phyloP scores from a whole-genome alignment of 139 green algal genomes.

The Marvania coccoides region DNA sequence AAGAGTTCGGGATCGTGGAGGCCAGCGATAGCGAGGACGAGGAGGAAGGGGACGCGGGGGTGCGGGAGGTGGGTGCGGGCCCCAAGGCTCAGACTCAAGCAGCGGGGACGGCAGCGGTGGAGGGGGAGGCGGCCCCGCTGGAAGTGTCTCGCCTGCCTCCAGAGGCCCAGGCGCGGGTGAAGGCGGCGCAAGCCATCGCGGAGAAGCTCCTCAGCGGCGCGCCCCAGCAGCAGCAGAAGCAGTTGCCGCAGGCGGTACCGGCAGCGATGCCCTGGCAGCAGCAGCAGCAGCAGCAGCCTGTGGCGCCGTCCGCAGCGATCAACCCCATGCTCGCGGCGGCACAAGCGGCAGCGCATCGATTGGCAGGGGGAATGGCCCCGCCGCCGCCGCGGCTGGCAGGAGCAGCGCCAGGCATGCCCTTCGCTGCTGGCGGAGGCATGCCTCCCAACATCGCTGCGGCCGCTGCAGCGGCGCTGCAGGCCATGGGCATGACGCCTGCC shows the following conservation, averaged over 20 bases:
- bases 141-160: constrained; percentile 2
- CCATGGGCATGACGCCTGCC: not conserved
- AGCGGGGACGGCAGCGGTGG: constrained; percentile 1
- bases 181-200: constrained; percentile 38
- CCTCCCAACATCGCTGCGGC: not conserved
- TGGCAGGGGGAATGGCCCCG: constrained; percentile 2
- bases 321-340: constrained; percentile 44
- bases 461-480: not conserved
- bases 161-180: constrained; percentile 27
- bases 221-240: not conserved
- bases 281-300: not conserved
- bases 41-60: not conserved
- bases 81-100: not conserved
- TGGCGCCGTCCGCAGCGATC: not conserved
- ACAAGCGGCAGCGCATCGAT: constrained; percentile 35
- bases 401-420: not conserved
- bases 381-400: not conserved
- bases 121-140: not conserved
- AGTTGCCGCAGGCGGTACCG: not conserved
- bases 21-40: constrained; percentile 38
- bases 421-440: too few relatives aligned
- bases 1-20: constrained; percentile 45
- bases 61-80: not conserved
- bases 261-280: not conserved
- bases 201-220: constrained; percentile 15